Base-by-base conservation (phyloP, 257 asterid species). In the Solanum chmielewskii region DNA sequence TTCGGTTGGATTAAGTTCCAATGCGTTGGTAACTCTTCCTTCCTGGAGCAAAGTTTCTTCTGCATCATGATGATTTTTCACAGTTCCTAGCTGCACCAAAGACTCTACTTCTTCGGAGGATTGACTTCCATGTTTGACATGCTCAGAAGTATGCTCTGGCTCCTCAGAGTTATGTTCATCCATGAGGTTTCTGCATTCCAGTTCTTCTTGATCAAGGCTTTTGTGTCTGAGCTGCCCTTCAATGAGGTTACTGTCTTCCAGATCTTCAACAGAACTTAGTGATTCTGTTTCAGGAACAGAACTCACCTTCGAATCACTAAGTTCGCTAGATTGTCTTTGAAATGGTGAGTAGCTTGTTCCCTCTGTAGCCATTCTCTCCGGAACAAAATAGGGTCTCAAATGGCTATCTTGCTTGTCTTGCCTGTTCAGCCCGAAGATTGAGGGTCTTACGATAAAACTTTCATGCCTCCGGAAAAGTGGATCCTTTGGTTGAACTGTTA, bases 201-300 rank as follows among this genome's bases (percentile, higher is more conserved):
- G 87, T 25, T 84, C 89, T 78, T 84, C 86, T 29, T 80, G 68
- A 80, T 80, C 29, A 29, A 80, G 68, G 66, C 42, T 29, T 47
- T 45, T 9, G 68, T 47, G 42, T 27, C 68, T 70, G 88, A 89
- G 39, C 71, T 89, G 91, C 83, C 85, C 96, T 86, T 89, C 93
- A 44, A 74, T 86, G 73, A 86, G 84, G 66, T 87, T 90, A 66
- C 59, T 88, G 41, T 87, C 92, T 81, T 92, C 96, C 68, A 85
- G 69, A 88, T 94, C 97, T 69, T 89, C 98, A 84, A 88, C 94
- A 37, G 97, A 95, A 86, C 88, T 90, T 41, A 90, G 70, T 29
- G 99, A 95, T 41, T 93, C 98, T 13, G 96, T 91, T 87, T 94
- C 98, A 84, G 92, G 98, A 91, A 91, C 88, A 85, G 97, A 95